Conservation (phyloP, 805 yeast genomes). For the Tetrapisispora phaffii region DNA sequence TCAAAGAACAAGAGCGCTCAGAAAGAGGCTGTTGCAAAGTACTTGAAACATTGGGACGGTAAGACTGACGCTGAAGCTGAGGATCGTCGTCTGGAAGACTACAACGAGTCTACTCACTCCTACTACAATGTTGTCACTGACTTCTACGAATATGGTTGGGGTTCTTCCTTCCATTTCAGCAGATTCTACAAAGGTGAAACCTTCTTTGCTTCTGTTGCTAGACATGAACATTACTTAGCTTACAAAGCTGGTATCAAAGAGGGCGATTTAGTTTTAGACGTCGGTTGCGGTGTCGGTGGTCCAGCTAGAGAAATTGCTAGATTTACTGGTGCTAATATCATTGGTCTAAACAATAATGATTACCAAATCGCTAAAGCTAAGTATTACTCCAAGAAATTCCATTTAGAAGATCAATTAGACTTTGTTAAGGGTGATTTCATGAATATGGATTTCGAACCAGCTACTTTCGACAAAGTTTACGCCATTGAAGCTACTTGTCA, state of each 20-base stretch:
- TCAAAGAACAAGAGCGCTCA: slow-evolving; percentile 73
- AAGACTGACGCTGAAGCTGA: slow-evolving; percentile 67
- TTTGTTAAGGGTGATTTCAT: slow-evolving; percentile 97
- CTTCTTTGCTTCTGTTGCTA: slow-evolving; percentile 87
- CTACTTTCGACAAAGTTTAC: slow-evolving; percentile 89
- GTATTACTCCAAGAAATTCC: slow-evolving; percentile 57
- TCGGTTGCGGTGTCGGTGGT: slow-evolving; percentile 99
- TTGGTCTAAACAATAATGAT: slow-evolving; percentile 93
- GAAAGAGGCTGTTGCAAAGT: slow-evolving; percentile 74
- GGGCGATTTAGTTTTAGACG: slow-evolving; percentile 85
- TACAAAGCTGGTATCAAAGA: slow-evolving; percentile 69
- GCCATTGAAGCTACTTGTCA: slow-evolving; percentile 99
- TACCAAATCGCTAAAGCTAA: slow-evolving; percentile 91
- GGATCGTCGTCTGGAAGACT: slow-evolving; percentile 65
- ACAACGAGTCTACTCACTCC: slow-evolving; percentile 85
- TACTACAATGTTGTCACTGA: slow-evolving; percentile 96
- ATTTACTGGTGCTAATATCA: slow-evolving; percentile 77
- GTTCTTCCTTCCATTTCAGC: slow-evolving; percentile 94
- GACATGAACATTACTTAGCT: slow-evolving; percentile 95
- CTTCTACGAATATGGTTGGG: slow-evolving; percentile 99
- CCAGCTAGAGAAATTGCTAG: slow-evolving; percentile 95
- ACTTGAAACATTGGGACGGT: slow-evolving; percentile 97
- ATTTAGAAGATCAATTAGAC: slow-evolving; percentile 61
- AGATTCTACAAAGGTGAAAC: slow-evolving; percentile 90
- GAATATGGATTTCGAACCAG: slow-evolving; percentile 94